Evolutionary conservation across 768 basidiomycete species (phyloP).

Genomic region (Mycena epipterygia): DNA sequence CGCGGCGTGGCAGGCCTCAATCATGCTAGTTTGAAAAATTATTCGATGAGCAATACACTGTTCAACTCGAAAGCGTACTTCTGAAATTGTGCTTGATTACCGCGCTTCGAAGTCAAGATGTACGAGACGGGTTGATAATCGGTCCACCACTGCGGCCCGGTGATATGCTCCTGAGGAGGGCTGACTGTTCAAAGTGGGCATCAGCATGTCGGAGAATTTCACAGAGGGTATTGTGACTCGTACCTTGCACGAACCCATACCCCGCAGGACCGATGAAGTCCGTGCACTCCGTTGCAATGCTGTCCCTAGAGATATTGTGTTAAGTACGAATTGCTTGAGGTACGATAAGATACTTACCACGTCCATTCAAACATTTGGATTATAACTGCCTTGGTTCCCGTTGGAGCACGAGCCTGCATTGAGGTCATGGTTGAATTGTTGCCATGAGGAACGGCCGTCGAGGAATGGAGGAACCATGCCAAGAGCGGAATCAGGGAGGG

Average conservation of each 20-base stretch:
- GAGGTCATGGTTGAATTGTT: conserved; percentile 21
- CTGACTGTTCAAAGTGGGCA: no score
- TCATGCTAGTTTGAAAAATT: no score
- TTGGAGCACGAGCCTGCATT: conserved; percentile 32
- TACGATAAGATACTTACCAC: conserved; percentile 45
- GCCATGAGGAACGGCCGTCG: conserved; percentile 9
- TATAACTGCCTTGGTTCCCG: conserved; percentile 63
- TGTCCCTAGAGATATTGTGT: conserved; percentile 50
- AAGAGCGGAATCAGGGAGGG: conserved; percentile 12
- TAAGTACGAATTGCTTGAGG: background rate
- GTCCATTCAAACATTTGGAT: conserved; percentile 82
- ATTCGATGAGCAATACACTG: no score
- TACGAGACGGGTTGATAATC: conserved; percentile 82
- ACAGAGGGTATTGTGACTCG: conserved; percentile 15
- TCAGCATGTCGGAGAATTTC: background rate
- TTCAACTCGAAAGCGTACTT: no score
- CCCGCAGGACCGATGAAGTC: conserved; percentile 77
- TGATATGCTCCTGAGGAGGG: conserved; percentile 70
- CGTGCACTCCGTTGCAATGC: conserved; percentile 74
- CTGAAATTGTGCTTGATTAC: conserved; percentile 66
- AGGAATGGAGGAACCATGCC: conserved; percentile 5
- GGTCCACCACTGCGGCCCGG: conserved; percentile 79
- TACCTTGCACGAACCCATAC: conserved; percentile 80
- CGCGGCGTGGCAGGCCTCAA: conserved; percentile 65
- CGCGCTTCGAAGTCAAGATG: conserved; percentile 74